These are phyloP conservation scores for Prunella vulgaris DNA, from an alignment of 257 asterid species.

Conservation along the genomic window DNA sequence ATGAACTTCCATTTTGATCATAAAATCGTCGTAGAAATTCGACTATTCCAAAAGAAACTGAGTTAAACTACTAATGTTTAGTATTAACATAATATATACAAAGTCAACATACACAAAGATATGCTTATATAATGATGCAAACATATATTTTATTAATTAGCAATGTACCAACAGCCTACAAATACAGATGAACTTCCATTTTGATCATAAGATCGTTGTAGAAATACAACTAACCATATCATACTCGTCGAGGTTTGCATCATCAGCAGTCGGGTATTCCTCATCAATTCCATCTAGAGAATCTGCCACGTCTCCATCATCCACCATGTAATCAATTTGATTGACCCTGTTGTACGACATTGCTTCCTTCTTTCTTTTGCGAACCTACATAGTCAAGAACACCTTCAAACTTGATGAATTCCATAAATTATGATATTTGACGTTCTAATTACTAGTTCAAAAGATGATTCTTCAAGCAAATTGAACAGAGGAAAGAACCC, in stretches of 20 bases:
- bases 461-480: neutral
- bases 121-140: neutral
- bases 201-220: neutral
- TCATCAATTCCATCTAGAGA: slow-evolving; percentile 45
- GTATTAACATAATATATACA: neutral
- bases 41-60: slow-evolving; percentile 29
- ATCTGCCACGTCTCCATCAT: slow-evolving; percentile 36
- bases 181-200: neutral
- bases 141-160: neutral
- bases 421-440: neutral
- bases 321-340: slow-evolving; percentile 38
- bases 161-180: neutral
- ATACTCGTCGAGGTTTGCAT: slow-evolving; percentile 50
- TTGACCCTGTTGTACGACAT: slow-evolving; percentile 36
- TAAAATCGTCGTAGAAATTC: neutral
- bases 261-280: slow-evolving; percentile 40
- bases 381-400: neutral
- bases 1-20: neutral
- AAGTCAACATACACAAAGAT: neutral
- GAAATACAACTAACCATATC: slow-evolving; percentile 49
- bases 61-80: neutral
- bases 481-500: neutral
- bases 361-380: neutral
- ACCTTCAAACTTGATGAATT: neutral
- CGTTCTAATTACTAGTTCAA: neutral